Evolutionary conservation across 1,284 basidiomycete genomes (phyloP).

Genomic region (Agroathelia rolfsii): DNA sequence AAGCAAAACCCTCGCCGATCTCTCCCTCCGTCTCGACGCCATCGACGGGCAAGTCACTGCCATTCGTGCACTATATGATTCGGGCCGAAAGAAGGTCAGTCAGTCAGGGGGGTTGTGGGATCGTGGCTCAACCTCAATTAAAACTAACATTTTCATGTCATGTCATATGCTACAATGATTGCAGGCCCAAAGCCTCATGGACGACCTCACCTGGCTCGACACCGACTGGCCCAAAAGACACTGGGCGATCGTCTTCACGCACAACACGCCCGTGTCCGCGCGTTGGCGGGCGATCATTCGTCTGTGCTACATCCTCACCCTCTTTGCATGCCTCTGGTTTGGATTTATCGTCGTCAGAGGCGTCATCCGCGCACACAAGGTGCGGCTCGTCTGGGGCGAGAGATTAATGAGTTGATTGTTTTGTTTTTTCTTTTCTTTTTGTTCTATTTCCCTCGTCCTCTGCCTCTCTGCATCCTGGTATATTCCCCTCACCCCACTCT

Average conservation of each 20-base stretch:
- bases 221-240: conserved; percentile 64
- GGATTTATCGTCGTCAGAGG: conserved; percentile 53
- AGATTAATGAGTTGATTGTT: conserved; percentile 49
- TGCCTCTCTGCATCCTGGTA: conserved; percentile 3
- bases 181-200: conserved; percentile 51
- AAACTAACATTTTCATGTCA: too few relatives aligned
- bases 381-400: conserved; percentile 68
- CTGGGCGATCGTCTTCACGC: conserved; percentile 60
- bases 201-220: conserved; percentile 60
- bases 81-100: conserved; percentile 53
- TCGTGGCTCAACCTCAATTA: too few relatives aligned
- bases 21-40: conserved; percentile 44
- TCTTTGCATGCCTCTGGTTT: conserved; percentile 47
- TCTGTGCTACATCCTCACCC: conserved; percentile 40
- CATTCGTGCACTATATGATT: conserved; percentile 54
- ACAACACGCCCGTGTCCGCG: conserved; percentile 55
- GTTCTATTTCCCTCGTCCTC: conserved; percentile 5
- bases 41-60: conserved; percentile 48
- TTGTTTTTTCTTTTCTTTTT: not conserved
- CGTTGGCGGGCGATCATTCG: conserved; percentile 57
- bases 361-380: conserved; percentile 57
- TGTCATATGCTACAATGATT: not conserved
- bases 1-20: conserved; percentile 37
- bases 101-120: too few relatives aligned
- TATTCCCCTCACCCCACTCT: not conserved